These are phyloP conservation scores for Candida sanyaensis DNA, from an alignment of 1,139 yeast species.

Conservation along the genomic window DNA sequence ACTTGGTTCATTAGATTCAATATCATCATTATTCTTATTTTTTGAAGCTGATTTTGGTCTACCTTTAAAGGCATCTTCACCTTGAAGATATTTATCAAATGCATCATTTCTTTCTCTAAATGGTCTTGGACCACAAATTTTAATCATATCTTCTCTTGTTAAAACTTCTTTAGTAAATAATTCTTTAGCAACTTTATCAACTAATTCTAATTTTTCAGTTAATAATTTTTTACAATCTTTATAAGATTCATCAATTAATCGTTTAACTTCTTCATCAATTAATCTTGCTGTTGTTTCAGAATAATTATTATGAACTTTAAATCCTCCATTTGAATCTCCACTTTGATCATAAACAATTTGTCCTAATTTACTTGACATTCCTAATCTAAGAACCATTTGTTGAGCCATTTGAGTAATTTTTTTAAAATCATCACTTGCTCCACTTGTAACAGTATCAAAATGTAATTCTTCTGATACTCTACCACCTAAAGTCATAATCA, in stretches of 20 bases:
- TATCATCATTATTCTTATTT: not conserved
- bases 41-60: conserved; percentile 18
- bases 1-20: too few species aligned
- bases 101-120: conserved; percentile 80
- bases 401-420: conserved; percentile 79
- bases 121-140: conserved; percentile 72
- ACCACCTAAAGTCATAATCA: conserved; percentile 83
- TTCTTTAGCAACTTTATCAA: conserved; percentile 70
- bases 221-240: conserved; percentile 56
- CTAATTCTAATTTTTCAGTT: conserved; percentile 59
- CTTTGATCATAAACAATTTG: conserved; percentile 54
- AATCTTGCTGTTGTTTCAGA: conserved; percentile 68
- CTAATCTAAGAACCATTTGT: conserved; percentile 72
- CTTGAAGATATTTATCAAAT: conserved; percentile 71
- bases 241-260: conserved; percentile 56
- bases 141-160: conserved; percentile 80
- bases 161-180: conserved; percentile 68
- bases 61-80: conserved; percentile 38
- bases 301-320: conserved; percentile 66
- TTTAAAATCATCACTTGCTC: conserved; percentile 81
- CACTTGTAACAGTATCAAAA: conserved; percentile 76
- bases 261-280: conserved; percentile 67
- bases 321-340: conserved; percentile 40
- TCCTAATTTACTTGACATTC: conserved; percentile 75
- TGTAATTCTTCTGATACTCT: conserved; percentile 78